A percentile compares a stretch with the other conserved stretches of the same genome.
Conservation (phyloP, 306 rosid genomes). For the Abrus pulchellus region DNA sequence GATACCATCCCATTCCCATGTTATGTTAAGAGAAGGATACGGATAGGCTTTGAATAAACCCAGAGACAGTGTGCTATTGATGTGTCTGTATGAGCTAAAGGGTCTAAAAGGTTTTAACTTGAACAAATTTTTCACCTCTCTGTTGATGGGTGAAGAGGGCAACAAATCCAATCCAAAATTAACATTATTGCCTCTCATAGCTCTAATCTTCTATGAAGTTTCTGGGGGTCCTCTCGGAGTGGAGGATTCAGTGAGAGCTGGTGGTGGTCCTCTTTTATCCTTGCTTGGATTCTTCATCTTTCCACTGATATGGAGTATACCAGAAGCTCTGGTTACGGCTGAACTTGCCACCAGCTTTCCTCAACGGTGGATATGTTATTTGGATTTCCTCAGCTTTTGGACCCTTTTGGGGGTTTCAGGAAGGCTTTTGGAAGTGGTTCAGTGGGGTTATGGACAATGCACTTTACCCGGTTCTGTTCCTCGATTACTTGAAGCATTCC, state of each 20-base stretch:
- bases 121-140: too few species aligned
- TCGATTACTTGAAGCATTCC: slow-evolving; percentile 86
- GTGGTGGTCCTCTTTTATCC: slow-evolving; percentile 85
- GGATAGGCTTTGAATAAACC: too few species aligned
- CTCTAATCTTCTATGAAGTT: slow-evolving; percentile 90
- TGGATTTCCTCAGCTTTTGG: slow-evolving; percentile 91
- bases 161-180: slow-evolving; percentile 64
- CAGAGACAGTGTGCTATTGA: too few species aligned
- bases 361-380: slow-evolving; percentile 84
- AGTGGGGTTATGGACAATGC: slow-evolving; percentile 98
- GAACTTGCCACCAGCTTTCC: slow-evolving; percentile 94
- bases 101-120: too few species aligned
- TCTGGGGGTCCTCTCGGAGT: slow-evolving; percentile 96
- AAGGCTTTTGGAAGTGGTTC: slow-evolving; percentile 95
- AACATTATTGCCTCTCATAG: slow-evolving; percentile 84
- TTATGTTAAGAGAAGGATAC: too few species aligned
- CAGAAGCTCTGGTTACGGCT: slow-evolving; percentile 89
- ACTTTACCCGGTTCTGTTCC: slow-evolving; percentile 86
- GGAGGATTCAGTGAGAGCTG: slow-evolving; percentile 83
- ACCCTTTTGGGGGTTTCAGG: slow-evolving; percentile 93
- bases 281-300: slow-evolving; percentile 80
- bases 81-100: too few species aligned
- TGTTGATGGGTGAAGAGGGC: slow-evolving; percentile 63
- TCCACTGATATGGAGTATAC: slow-evolving; percentile 87
- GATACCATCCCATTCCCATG: too few species aligned